These are phyloP conservation scores for Candida incommunis DNA, from an alignment of 805 yeast species.

Conservation along the genomic window DNA sequence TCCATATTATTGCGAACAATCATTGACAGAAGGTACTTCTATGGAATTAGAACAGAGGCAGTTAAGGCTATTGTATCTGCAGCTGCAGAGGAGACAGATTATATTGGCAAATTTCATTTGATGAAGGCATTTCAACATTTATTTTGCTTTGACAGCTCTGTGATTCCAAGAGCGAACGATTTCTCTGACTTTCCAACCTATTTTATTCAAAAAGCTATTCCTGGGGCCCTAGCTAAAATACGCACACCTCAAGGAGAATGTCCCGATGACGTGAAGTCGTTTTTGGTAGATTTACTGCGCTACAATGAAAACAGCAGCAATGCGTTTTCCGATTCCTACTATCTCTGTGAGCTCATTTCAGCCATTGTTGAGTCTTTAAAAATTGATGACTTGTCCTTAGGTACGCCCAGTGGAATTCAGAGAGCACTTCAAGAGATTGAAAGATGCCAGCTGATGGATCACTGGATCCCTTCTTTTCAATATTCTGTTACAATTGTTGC, in stretches of 20 bases:
- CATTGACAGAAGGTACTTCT: slow-evolving; percentile 73
- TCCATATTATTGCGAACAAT: slow-evolving; percentile 66
- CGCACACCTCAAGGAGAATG: slow-evolving; percentile 49
- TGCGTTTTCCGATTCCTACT: slow-evolving; percentile 57
- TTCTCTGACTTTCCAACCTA: slow-evolving; percentile 59
- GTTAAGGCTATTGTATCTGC: slow-evolving; percentile 61
- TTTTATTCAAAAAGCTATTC: slow-evolving; percentile 57
- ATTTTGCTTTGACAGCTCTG: slow-evolving; percentile 56
- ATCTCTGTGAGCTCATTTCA: slow-evolving; percentile 42
- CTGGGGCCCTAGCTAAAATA: slow-evolving; percentile 43
- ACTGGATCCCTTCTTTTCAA: slow-evolving; percentile 70
- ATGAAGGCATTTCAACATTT: slow-evolving; percentile 51
- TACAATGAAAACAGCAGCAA: slow-evolving; percentile 81
- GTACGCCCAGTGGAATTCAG: background rate
- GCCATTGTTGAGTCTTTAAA: slow-evolving; percentile 27
- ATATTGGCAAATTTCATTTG: slow-evolving; percentile 60
- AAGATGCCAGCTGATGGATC: slow-evolving; percentile 66
- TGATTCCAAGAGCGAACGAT: slow-evolving; percentile 67
- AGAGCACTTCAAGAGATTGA: slow-evolving; percentile 49
- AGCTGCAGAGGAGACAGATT: slow-evolving; percentile 46
- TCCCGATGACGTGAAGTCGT: slow-evolving; percentile 42
- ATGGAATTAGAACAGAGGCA: slow-evolving; percentile 81
- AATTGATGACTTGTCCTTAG: background rate
- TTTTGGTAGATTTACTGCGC: slow-evolving; percentile 56
- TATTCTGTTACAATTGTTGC: slow-evolving; percentile 40